Evolutionary conservation across 441 rosid genomes (phyloP).

Genomic region (Populus hybrid): DNA sequence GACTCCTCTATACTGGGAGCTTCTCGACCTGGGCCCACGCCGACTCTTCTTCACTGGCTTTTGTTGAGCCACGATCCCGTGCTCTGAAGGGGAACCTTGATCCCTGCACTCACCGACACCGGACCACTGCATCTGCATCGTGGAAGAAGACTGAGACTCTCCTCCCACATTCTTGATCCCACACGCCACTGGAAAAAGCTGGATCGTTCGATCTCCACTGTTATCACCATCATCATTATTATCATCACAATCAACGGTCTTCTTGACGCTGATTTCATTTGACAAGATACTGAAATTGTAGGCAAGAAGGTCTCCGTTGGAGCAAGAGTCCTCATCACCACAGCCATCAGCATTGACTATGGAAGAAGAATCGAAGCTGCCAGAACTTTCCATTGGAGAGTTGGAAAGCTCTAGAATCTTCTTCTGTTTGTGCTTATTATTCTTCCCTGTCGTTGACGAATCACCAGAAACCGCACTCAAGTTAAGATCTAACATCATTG

Average conservation of each 20-base stretch:
- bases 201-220: constrained; percentile 25
- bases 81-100: constrained; percentile 23
- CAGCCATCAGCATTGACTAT: constrained; percentile 25
- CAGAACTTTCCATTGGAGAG: constrained; percentile 32
- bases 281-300: constrained; percentile 29
- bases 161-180: constrained; percentile 9
- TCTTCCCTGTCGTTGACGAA: constrained; percentile 7
- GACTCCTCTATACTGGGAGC: constrained; percentile 93
- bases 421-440: neutral
- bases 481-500: constrained; percentile 46
- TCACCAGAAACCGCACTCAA: constrained; percentile 16
- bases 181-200: constrained; percentile 38
- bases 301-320: constrained; percentile 20
- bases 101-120: constrained; percentile 28
- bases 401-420: constrained; percentile 15
- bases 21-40: constrained; percentile 86
- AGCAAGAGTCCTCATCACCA: constrained; percentile 33
- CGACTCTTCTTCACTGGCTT: constrained; percentile 59
- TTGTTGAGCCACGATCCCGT: constrained; percentile 25
- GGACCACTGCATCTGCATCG: constrained; percentile 30
- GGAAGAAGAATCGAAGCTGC: constrained; percentile 45
- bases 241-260: neutral
- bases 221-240: neutral
- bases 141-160: constrained; percentile 7
- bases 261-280: neutral